Evolutionary conservation across 2,329 filamentous ascomycete genomes (phyloP).

Genomic region (Cryphonectria nitschkei): DNA sequence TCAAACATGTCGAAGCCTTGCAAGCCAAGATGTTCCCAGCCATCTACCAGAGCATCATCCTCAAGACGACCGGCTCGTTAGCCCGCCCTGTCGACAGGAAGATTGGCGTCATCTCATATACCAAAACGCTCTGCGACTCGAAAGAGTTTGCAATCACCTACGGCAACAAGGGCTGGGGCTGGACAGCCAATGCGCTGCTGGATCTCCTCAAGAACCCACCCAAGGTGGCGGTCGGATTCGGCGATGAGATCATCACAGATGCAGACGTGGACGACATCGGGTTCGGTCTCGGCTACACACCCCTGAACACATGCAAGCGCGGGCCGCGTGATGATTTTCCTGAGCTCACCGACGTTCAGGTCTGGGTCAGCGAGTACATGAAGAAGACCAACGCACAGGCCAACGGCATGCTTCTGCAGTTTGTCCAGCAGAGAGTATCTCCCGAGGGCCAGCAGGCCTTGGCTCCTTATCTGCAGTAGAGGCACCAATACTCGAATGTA

Average conservation of each 20-base stretch:
- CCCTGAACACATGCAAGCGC: constrained; percentile 86
- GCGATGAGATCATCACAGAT: constrained; percentile 80
- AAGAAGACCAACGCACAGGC: constrained; percentile 77
- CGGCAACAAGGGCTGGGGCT: constrained; percentile 80
- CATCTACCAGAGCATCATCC: constrained; percentile 84
- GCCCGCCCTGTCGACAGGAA: constrained; percentile 89
- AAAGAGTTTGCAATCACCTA: constrained; percentile 81
- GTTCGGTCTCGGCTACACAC: constrained; percentile 93
- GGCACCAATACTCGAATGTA: not conserved
- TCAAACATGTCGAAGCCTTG: constrained; percentile 79
- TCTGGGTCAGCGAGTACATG: constrained; percentile 83
- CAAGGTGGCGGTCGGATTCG: constrained; percentile 62
- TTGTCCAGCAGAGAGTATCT: constrained; percentile 72
- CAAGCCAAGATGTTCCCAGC: constrained; percentile 80
- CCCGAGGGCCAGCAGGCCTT: constrained; percentile 61
- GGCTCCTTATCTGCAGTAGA: constrained; percentile 53
- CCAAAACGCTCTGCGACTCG: constrained; percentile 88
- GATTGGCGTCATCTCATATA: constrained; percentile 87
- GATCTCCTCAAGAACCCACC: constrained; percentile 90
- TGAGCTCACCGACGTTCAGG: constrained; percentile 77
- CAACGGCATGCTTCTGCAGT: constrained; percentile 69
- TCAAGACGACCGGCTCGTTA: constrained; percentile 87
- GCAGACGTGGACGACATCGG: constrained; percentile 93
- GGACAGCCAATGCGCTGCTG: constrained; percentile 86
- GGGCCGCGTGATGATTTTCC: constrained; percentile 79